Base-by-base conservation (phyloP, 805 yeast species). In the Cyberlindnera suaveolens region DNA sequence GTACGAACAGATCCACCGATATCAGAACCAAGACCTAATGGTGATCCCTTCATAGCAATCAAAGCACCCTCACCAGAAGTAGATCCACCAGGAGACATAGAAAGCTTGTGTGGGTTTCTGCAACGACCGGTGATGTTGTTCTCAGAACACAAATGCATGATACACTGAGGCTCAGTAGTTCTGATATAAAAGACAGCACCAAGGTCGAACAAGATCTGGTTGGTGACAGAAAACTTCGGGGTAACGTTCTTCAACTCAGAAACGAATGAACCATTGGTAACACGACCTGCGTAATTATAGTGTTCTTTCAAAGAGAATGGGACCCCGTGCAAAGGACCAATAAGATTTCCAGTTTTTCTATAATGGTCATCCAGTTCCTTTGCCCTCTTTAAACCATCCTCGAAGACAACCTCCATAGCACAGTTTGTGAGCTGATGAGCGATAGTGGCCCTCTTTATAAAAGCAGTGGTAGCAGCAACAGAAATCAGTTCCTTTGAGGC, bases 41-140 rank as follows among this genome's bases (percentile, higher is more conserved):
- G 72, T 16, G 84, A 75, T 5, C 77, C 85, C 40, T 70, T 74
- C 54, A 75, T 68, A 4, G 74, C 75, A 41, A 78, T 73, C 44
- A 76, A 58, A 1, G 82, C 78, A 49, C 85, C 83, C 57, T 80
- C 86, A 46, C 87, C 87, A 34, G 83, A 81, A 6, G 84, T 76
- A 1, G 83, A 77, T 15, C 87, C 87, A 47, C 86, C 86, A 2
- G 82, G 68, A n/a, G 82, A 72, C 40, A 79, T 64, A 20, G 68
- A 61, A 31, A 79, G 65, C 49, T 80, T 80, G 60, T 65, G 63
- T 1, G 84, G 76, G 54, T 80, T 80, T 53, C 72, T 65, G 6
- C 83, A 68, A 49, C 76, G 66, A n/a, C 84, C 85, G 37, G 66
- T 70, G 52, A 80, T 67, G 61, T 76, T 75, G 58, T 79, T 78